These are phyloP conservation scores for Stagonosporopsis chrysanthemi DNA, from an alignment of 2,329 filamentous ascomycete species.

Conservation along the genomic window DNA sequence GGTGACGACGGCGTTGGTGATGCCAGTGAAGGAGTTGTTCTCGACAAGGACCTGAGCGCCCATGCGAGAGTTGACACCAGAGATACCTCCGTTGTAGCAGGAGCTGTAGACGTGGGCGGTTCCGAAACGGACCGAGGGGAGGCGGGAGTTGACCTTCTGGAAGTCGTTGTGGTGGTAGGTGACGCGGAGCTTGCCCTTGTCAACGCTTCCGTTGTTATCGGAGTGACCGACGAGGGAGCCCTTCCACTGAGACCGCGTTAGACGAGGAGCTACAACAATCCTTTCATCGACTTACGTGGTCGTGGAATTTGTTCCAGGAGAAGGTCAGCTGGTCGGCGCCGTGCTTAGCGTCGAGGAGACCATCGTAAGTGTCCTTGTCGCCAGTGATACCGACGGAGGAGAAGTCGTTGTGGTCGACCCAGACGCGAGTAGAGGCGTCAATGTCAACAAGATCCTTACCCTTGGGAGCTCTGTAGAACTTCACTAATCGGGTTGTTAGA, in stretches of 20 bases:
- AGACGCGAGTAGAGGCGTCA: constrained; percentile 61
- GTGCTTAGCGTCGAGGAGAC: constrained; percentile 67
- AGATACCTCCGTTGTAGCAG: constrained; percentile 49
- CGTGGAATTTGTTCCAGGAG: constrained; percentile 60
- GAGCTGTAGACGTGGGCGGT: constrained; percentile 68
- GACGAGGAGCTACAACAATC: neutral
- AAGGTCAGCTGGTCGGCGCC: constrained; percentile 68
- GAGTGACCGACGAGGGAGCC: constrained; percentile 67
- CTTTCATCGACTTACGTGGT: constrained; percentile 53
- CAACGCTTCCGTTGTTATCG: constrained; percentile 61
- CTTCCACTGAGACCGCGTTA: constrained; percentile 56
- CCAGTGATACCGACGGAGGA: constrained; percentile 58
- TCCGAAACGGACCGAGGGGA: constrained; percentile 70
- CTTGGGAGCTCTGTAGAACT: constrained; percentile 63
- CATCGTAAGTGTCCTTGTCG: constrained; percentile 44
- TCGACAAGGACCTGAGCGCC: constrained; percentile 55
- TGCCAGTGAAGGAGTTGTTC: constrained; percentile 63
- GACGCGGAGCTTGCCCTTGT: constrained; percentile 67
- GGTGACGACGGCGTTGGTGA: constrained; percentile 65
- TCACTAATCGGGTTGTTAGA: constrained; percentile 45
- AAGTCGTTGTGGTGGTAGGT: constrained; percentile 74
- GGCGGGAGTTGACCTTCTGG: constrained; percentile 68
- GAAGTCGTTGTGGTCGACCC: constrained; percentile 73
- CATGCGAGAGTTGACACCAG: constrained; percentile 54
- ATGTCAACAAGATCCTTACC: constrained; percentile 68